Evolutionary conservation across 306 rosid species (phyloP).

Genomic region (Rubus idaeus): DNA sequence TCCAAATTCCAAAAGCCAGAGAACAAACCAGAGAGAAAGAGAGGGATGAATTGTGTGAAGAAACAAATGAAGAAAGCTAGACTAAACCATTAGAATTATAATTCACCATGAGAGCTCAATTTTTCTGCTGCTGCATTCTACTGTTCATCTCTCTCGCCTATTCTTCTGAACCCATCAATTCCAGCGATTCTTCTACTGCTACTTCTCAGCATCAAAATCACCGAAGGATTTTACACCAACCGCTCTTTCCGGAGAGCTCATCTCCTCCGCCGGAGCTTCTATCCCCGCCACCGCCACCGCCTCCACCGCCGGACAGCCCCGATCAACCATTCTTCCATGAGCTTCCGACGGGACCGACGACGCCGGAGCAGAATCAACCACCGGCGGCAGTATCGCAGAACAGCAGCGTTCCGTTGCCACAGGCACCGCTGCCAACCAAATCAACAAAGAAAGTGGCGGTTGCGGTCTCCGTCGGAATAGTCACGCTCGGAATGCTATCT

Average conservation of each 20-base stretch:
- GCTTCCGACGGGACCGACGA: conserved; percentile 47
- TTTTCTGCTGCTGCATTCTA: conserved; percentile 31
- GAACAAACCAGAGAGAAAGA: conserved; percentile 18
- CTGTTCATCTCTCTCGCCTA: conserved; percentile 24
- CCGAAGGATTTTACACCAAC: conserved; percentile 82
- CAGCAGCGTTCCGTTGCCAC: conserved; percentile 54
- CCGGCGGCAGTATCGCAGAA: conserved; percentile 35
- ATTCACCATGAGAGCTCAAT: conserved; percentile 25
- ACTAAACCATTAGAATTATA: conserved; percentile 35
- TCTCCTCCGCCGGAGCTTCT: conserved; percentile 56
- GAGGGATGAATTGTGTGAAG: conserved; percentile 42
- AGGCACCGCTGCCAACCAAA: conserved; percentile 64
- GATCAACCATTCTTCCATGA: conserved; percentile 80
- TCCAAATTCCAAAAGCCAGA: not conserved
- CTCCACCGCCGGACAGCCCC: conserved; percentile 31
- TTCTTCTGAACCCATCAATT: conserved; percentile 20
- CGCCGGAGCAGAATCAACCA: conserved; percentile 54
- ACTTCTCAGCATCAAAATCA: conserved; percentile 9
- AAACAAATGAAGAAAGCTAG: conserved; percentile 25
- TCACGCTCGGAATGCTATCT: conserved; percentile 90
- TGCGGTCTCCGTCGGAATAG: conserved; percentile 83
- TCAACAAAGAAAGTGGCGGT: conserved; percentile 76
- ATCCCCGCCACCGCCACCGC: conserved; percentile 42
- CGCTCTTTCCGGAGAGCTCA: conserved; percentile 62
- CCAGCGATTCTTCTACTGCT: not conserved